A percentile compares a stretch with the other conserved stretches of the same genome.
Evolutionary conservation across 2,329 filamentous ascomycete genomes (phyloP).

Genomic region (Boeremia exigua): DNA sequence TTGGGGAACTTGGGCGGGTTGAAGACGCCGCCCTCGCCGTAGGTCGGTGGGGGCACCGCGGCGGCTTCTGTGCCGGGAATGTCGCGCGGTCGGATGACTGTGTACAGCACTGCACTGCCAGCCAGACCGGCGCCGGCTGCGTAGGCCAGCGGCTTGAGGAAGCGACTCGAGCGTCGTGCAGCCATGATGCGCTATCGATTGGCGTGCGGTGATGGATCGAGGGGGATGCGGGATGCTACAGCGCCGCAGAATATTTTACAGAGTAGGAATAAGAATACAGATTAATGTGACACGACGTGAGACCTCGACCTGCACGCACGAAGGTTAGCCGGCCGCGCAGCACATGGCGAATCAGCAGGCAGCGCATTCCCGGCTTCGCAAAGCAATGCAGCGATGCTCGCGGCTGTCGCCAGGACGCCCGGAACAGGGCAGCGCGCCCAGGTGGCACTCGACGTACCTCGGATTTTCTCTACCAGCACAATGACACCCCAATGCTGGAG

Average conservation of each 20-base stretch:
- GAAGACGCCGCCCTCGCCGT: constrained; percentile 71
- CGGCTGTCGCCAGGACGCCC: background rate
- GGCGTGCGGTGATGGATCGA: constrained; percentile 13
- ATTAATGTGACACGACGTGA: constrained; percentile 9
- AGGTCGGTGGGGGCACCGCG: constrained; percentile 73
- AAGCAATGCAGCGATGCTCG: background rate
- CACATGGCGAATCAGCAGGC: constrained; percentile 7
- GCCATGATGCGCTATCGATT: constrained; percentile 37
- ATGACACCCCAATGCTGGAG: constrained; percentile 2
- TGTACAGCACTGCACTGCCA: constrained; percentile 64
- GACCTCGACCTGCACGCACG: constrained; percentile 7
- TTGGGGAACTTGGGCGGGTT: constrained; percentile 70
- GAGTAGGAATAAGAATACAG: constrained; percentile 1
- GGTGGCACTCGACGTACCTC: background rate
- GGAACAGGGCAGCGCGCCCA: constrained; percentile 1
- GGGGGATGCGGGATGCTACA: background rate
- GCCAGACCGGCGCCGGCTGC: constrained; percentile 61
- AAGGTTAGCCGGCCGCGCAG: constrained; percentile 19
- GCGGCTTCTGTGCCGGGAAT: constrained; percentile 73
- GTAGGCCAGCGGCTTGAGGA: constrained; percentile 66
- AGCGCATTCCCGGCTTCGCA: constrained; percentile 7
- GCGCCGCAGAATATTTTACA: background rate
- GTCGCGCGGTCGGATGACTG: constrained; percentile 72
- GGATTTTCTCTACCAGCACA: constrained; percentile 8
- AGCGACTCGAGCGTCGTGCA: constrained; percentile 49